Base-by-base conservation (phyloP, 768 basidiomycete genomes). In the Pleurotus cornucopiae region DNA sequence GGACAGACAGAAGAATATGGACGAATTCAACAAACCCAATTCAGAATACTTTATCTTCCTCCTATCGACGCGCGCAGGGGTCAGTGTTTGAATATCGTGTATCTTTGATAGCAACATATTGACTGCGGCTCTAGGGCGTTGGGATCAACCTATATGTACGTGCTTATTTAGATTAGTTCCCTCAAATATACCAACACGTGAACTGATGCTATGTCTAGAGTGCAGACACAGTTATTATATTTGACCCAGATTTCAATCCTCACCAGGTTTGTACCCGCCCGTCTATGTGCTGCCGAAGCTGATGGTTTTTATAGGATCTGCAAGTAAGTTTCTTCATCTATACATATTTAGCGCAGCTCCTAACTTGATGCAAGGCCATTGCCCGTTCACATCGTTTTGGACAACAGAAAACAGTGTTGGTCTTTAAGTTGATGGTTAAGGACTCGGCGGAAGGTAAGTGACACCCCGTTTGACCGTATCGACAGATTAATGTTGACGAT, bases 221-320 rank as follows among this genome's bases (percentile, higher is more conserved):
- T 6, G 95, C 96, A 16, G 96, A 98, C 67, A 96, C 94, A 0
- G 94, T 95, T 25, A 88, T 94, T 44, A 86, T 94, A 54, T 91
- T 87, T 62, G 96, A 99, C 66, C 94, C 94, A 0, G 97, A 99
- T 73, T 99, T 94, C 70, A 99, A 99, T 65, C 96, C 96, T n/a
- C 94, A 97, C 71, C 89, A 89, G 78, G 88, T 88, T 46, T 23
- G 79, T 68, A 13, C 39, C 47, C 7, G 39, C 38, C 26, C 40
- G 53, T 43, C 16, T 20, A 13, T 40, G 18, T 53, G 16, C 16
- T 44, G 6, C 43, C 52, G 43, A 16, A 52, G 6, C 16, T 23
- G 40, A 21, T 23, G 54, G n/a, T 46, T 13, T 37, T 45, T 46
- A 40, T 60, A 89, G 88, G 94, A 95, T 72, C 76, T 95, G 49